A percentile compares a stretch with the other conserved stretches of the same genome.
These are phyloP conservation scores for Aspergillus indologenus DNA, from an alignment of 495 filamentous ascomycete genomes.

Conservation along the genomic window DNA sequence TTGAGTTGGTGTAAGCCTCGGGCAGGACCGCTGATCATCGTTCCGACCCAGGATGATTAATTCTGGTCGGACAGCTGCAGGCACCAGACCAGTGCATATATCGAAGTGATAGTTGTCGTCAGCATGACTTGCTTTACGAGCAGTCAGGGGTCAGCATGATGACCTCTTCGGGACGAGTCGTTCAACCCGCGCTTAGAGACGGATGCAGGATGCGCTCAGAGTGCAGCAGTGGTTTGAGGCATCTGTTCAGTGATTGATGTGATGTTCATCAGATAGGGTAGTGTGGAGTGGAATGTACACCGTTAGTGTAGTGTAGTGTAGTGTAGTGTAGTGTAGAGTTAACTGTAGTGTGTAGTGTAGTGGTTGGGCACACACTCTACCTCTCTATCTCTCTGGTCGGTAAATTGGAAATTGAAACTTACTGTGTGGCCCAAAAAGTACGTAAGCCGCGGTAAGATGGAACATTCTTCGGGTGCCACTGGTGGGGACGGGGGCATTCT, in stretches of 20 bases:
- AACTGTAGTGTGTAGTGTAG: too few relatives aligned
- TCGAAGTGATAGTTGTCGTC: neutral
- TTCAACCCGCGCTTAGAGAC: neutral
- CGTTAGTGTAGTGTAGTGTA: too few relatives aligned
- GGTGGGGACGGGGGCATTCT: constrained; percentile 6
- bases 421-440: constrained; percentile 4
- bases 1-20: too few relatives aligned
- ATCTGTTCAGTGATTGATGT: too few relatives aligned
- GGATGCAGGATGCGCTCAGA: neutral
- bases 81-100: neutral
- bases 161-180: neutral
- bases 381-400: neutral
- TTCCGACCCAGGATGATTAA: neutral
- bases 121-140: neutral
- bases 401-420: neutral
- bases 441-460: constrained; percentile 8
- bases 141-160: neutral
- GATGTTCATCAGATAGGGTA: too few relatives aligned
- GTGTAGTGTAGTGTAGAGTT: too few relatives aligned
- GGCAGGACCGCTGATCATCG: neutral
- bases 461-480: constrained; percentile 17
- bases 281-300: too few relatives aligned
- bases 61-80: neutral
- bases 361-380: neutral
- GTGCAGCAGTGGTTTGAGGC: neutral